Evolutionary conservation across 257 asterid species (phyloP).

Genomic region (Solanum commersonii): DNA sequence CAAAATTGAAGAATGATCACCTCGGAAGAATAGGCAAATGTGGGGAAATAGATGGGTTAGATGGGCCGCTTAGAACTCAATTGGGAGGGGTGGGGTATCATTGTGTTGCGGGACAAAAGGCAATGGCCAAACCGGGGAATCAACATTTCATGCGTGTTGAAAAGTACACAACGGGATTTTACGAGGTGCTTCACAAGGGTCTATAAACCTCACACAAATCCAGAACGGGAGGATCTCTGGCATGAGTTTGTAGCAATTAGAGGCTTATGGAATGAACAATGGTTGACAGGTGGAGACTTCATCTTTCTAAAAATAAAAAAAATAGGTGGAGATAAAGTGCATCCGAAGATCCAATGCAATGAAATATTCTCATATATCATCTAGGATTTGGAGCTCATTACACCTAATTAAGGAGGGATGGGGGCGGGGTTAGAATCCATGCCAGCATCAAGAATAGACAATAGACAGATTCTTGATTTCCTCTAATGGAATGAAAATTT

Average conservation of each 20-base stretch:
- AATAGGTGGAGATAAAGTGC: not conserved
- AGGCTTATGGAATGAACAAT: not conserved
- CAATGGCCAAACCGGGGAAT: not conserved
- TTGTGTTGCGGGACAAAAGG: not conserved
- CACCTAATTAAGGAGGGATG: not conserved
- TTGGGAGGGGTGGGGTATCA: not conserved
- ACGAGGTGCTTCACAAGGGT: not conserved
- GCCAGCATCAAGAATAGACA: not conserved
- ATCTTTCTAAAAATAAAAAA: too few relatives aligned
- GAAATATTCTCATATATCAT: not conserved
- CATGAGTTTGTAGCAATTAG: not conserved
- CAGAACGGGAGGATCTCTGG: not conserved
- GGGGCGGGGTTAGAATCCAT: not conserved
- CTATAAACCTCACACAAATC: not conserved
- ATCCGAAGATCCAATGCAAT: not conserved
- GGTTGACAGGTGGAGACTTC: not conserved
- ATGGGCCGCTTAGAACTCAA: not conserved
- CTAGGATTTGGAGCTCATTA: not conserved
- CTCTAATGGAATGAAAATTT: not conserved
- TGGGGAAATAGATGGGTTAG: not conserved
- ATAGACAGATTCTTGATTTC: not conserved
- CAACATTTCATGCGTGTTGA: not conserved
- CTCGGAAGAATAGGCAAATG: not conserved
- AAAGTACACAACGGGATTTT: not conserved
- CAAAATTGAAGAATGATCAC: not conserved